Evolutionary conservation across 108 stramenopile genomes (phyloP).

Genomic region (Pseudonitzschia multiseries): DNA sequence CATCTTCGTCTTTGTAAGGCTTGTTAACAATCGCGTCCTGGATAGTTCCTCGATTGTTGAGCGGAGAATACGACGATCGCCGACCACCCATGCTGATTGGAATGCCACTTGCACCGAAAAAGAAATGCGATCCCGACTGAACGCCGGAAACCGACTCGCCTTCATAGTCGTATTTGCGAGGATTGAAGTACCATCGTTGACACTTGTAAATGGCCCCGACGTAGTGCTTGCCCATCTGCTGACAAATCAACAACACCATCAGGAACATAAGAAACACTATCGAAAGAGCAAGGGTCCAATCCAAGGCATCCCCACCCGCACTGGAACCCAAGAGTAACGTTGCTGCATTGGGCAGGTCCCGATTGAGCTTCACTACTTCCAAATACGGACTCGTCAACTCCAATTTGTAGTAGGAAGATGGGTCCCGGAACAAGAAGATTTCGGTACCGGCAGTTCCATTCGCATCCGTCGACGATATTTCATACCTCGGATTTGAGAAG

Average conservation of each 20-base stretch:
- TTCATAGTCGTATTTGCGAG: conserved; percentile 33
- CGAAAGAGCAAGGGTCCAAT: conserved; percentile 48
- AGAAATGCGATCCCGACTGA: conserved; percentile 17
- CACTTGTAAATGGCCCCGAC: conserved; percentile 27
- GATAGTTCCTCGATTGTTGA: background rate
- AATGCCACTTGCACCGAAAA: conserved; percentile 42
- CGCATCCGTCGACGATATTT: conserved; percentile 37
- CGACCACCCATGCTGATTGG: conserved; percentile 56
- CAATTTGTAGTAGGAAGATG: conserved; percentile 64
- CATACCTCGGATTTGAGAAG: conserved; percentile 72
- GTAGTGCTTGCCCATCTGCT: conserved; percentile 42
- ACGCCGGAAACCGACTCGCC: conserved; percentile 10
- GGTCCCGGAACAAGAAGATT: conserved; percentile 72
- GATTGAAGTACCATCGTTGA: conserved; percentile 59
- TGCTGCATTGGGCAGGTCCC: conserved; percentile 26
- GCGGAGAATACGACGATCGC: conserved; percentile 7
- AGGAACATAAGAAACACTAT: conserved; percentile 31
- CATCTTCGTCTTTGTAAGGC: background rate
- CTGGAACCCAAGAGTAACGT: conserved; percentile 6
- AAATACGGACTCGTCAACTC: conserved; percentile 74
- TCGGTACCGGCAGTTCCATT: conserved; percentile 35
- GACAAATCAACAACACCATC: conserved; percentile 36
- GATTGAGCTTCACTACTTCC: conserved; percentile 36
- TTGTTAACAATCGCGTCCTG: conserved; percentile 8
- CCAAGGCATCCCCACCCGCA: conserved; percentile 41